These are phyloP conservation scores for Hypoxylon rickii DNA, from an alignment of 495 filamentous ascomycete genomes.

Conservation along the genomic window DNA sequence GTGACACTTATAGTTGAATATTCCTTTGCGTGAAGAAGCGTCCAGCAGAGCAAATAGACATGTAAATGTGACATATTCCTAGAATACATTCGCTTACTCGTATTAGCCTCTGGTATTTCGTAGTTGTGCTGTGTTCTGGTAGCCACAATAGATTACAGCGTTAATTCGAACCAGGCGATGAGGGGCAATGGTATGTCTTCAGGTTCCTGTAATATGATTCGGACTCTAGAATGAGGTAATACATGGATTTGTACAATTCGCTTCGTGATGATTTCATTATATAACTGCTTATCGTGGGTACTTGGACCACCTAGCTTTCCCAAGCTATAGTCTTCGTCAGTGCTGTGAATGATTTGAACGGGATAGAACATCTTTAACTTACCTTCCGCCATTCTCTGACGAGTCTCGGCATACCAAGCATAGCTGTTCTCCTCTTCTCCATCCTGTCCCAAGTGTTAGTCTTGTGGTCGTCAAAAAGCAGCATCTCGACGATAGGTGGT, in stretches of 20 bases:
- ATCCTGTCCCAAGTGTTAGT: constrained; percentile 56
- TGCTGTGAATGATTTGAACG: too few species aligned
- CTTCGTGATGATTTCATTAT: constrained; percentile 22
- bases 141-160: too few species aligned
- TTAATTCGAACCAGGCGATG: not conserved
- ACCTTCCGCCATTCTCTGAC: constrained; percentile 94
- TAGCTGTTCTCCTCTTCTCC: constrained; percentile 86
- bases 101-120: too few species aligned
- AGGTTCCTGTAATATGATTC: constrained; percentile 16
- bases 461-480: constrained; percentile 1
- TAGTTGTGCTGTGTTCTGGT: too few species aligned
- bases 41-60: too few species aligned
- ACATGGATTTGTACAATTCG: constrained; percentile 37
- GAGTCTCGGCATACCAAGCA: constrained; percentile 90
- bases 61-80: too few species aligned
- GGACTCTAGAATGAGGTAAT: constrained; percentile 17
- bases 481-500: not conserved
- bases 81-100: too few species aligned
- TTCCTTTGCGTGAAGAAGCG: too few species aligned
- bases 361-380: constrained; percentile 37
- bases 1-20: not conserved
- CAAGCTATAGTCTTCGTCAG: constrained; percentile 60
- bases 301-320: constrained; percentile 87
- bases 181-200: not conserved
- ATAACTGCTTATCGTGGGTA: constrained; percentile 69